These are phyloP conservation scores for Albatrellus sp. DNA, from an alignment of 1,284 basidiomycete species.

Conservation along the genomic window DNA sequence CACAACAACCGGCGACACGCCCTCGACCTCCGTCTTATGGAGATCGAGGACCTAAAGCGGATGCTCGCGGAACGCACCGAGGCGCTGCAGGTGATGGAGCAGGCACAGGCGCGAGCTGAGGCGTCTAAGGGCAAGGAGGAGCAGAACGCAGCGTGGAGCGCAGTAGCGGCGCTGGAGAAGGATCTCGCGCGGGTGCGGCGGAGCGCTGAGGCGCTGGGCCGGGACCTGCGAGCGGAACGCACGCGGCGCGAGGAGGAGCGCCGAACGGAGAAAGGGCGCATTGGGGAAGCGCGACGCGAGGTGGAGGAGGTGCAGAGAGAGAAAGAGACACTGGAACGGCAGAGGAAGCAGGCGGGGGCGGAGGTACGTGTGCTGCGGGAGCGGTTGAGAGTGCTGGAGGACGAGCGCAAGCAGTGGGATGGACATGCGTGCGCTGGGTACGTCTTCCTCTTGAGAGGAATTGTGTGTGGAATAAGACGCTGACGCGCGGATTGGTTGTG, in stretches of 20 bases:
- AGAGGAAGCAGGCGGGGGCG: slow-evolving; percentile 50
- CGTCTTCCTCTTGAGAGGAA: slow-evolving; percentile 1
- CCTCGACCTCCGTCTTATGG: slow-evolving; percentile 53
- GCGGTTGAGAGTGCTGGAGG: slow-evolving; percentile 37
- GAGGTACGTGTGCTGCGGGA: slow-evolving; percentile 57
- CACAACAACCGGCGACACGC: slow-evolving; percentile 63
- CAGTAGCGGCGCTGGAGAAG: slow-evolving; percentile 50
- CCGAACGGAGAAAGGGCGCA: slow-evolving; percentile 29
- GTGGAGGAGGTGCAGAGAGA: slow-evolving; percentile 39
- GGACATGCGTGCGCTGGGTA: slow-evolving; percentile 44
- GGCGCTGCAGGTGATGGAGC: slow-evolving; percentile 50
- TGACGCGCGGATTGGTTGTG: slow-evolving; percentile 8
- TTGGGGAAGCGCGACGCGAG: slow-evolving; percentile 20
- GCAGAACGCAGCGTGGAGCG: slow-evolving; percentile 15
- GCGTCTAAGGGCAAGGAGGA: slow-evolving; percentile 42
- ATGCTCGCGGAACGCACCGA: slow-evolving; percentile 48
- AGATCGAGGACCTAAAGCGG: slow-evolving; percentile 60
- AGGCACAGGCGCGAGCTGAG: slow-evolving; percentile 50
- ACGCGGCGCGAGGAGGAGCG: slow-evolving; percentile 23
- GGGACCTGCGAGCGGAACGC: slow-evolving; percentile 56
- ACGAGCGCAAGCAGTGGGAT: slow-evolving; percentile 35
- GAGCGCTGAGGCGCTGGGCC: slow-evolving; percentile 64
- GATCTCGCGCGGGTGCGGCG: slow-evolving; percentile 58
- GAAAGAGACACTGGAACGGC: slow-evolving; percentile 36
- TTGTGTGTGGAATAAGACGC: background rate